Evolutionary conservation across 2,329 filamentous ascomycete genomes (phyloP).

Genomic region (Hymenoscyphus salicellus): DNA sequence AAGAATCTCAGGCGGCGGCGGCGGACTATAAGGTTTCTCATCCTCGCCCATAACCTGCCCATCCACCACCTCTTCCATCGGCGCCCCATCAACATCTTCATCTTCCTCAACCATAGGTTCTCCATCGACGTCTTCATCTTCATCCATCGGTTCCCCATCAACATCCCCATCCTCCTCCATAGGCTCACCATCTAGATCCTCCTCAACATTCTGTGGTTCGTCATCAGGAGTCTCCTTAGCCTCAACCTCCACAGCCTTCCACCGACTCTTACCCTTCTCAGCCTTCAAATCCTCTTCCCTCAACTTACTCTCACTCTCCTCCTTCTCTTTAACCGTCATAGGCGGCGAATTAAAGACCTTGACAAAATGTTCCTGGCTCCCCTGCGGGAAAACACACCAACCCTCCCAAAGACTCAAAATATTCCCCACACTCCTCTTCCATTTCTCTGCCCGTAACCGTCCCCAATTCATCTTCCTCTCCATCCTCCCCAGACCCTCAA

Average conservation of each 20-base stretch:
- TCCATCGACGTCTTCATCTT: constrained; percentile 43
- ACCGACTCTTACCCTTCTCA: constrained; percentile 33
- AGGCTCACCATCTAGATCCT: constrained; percentile 42
- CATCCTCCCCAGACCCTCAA: constrained; percentile 61
- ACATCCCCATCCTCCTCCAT: constrained; percentile 42
- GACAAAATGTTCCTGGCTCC: constrained; percentile 69
- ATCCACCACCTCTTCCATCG: constrained; percentile 42
- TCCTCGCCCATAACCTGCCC: constrained; percentile 29
- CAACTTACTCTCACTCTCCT: constrained; percentile 35
- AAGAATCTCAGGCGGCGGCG: neutral
- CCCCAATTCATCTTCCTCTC: constrained; percentile 65
- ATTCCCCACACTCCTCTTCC: constrained; percentile 57
- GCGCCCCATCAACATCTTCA: constrained; percentile 41
- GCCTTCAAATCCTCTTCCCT: constrained; percentile 32
- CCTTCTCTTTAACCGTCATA: constrained; percentile 40
- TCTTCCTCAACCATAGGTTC: constrained; percentile 23
- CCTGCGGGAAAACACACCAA: constrained; percentile 70
- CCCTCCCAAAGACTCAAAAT: constrained; percentile 61
- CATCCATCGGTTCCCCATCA: constrained; percentile 34
- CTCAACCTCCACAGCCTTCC: constrained; percentile 39
- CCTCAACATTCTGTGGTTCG: constrained; percentile 43
- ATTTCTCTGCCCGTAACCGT: constrained; percentile 62
- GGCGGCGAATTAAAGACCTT: constrained; percentile 70
- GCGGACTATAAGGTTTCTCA: constrained; percentile 22
- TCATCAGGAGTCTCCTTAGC: constrained; percentile 42